Percentiles rank a stretch among this genome's conserved stretches.
Conservation (phyloP, 106 monocot species). For the Hemerocallis citrina region DNA sequence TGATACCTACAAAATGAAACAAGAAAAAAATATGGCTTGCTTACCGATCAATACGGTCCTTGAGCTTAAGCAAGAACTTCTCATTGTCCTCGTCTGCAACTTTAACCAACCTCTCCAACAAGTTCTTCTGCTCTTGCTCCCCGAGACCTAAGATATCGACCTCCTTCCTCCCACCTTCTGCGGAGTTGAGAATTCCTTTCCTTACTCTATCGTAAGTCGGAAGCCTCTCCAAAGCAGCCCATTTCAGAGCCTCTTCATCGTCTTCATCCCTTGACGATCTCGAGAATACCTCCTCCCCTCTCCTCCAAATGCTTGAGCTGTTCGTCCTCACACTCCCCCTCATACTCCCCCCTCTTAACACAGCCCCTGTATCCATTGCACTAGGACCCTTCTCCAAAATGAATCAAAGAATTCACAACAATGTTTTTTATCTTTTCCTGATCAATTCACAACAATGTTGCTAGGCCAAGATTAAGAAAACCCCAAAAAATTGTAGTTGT, state of each 20-base stretch:
- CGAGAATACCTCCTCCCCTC: constrained; percentile 17
- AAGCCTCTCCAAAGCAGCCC: constrained; percentile 42
- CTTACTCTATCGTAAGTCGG: constrained; percentile 33
- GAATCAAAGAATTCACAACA: neutral
- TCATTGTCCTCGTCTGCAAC: constrained; percentile 42
- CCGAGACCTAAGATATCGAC: constrained; percentile 15
- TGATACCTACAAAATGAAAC: neutral
- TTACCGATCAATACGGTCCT: constrained; percentile 29
- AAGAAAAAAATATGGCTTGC: neutral
- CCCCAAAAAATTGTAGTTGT: neutral
- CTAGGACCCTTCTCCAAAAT: neutral
- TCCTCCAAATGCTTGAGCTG: constrained; percentile 1
- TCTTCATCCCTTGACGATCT: constrained; percentile 29
- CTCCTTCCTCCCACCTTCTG: neutral
- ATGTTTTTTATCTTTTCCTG: too few relatives aligned
- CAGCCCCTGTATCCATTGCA: neutral
- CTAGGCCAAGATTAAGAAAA: neutral
- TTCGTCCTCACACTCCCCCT: neutral
- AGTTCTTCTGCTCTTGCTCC: constrained; percentile 16
- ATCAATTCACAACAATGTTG: neutral
- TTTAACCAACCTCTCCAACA: constrained; percentile 29
- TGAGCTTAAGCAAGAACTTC: constrained; percentile 36
- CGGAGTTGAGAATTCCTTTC: constrained; percentile 24
- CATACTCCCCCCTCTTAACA: neutral
- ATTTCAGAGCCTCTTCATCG: constrained; percentile 43